A percentile compares a stretch with the other conserved stretches of the same genome.
These are phyloP conservation scores for Phytophthora foliorum DNA, from an alignment of 352 stramenopile genomes.

Conservation along the genomic window DNA sequence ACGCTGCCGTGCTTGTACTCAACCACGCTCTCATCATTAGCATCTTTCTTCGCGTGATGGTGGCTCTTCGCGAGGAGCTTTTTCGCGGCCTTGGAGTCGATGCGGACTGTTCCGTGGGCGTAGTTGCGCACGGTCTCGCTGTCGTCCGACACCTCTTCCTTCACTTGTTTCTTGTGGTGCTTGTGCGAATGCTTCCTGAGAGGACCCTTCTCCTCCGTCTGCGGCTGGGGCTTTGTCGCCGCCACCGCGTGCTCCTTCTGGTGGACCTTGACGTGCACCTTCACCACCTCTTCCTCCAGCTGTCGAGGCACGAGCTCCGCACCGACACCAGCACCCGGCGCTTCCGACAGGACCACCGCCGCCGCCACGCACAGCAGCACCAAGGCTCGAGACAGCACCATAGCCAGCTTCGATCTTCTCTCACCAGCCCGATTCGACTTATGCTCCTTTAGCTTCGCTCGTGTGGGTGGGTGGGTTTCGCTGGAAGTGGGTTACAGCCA, in stretches of 20 bases:
- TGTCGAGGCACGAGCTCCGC: slow-evolving; percentile 28
- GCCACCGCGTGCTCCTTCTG: slow-evolving; percentile 4
- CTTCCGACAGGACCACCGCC: slow-evolving; percentile 34
- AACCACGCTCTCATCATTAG: slow-evolving; percentile 49
- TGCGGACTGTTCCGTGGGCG: slow-evolving; percentile 45
- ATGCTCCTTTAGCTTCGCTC: slow-evolving; percentile 13
- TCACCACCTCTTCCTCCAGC: slow-evolving; percentile 38
- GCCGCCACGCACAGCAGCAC: slow-evolving; percentile 49
- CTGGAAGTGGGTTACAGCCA: slow-evolving; percentile 20
- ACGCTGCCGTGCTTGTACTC: slow-evolving; percentile 67
- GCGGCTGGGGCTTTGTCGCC: neutral
- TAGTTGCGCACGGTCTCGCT: slow-evolving; percentile 44
- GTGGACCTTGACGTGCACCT: slow-evolving; percentile 38
- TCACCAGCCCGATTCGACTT: slow-evolving; percentile 10
- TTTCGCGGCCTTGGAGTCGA: slow-evolving; percentile 32
- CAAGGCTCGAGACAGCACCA: slow-evolving; percentile 51
- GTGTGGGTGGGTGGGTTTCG: slow-evolving; percentile 10
- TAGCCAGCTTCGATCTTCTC: slow-evolving; percentile 23
- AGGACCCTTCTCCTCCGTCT: slow-evolving; percentile 13
- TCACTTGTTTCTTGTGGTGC: slow-evolving; percentile 29
- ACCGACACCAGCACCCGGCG: slow-evolving; percentile 20
- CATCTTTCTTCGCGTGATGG: slow-evolving; percentile 22
- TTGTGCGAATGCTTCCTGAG: slow-evolving; percentile 25
- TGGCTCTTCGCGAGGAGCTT: slow-evolving; percentile 35
- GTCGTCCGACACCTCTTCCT: slow-evolving; percentile 25